phyloP scores from a whole-genome alignment of 495 filamentous ascomycete genomes.

The Hypoxylon fuscum region DNA sequence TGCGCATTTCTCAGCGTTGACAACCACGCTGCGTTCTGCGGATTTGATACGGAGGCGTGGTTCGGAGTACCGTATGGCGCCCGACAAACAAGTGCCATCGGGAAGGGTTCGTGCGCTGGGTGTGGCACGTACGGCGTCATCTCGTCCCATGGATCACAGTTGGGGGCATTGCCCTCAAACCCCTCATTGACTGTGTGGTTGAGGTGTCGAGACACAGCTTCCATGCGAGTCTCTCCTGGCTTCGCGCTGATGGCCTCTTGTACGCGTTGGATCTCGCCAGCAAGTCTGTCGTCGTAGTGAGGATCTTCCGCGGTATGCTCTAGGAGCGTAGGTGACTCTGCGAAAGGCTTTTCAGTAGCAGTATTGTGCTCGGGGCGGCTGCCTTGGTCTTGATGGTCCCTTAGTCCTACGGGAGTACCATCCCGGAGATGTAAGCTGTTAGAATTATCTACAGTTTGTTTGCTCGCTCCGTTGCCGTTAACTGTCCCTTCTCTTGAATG shows the following conservation, averaged over 20 bases:
- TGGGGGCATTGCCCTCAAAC: conserved; percentile 63
- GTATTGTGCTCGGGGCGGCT: background rate
- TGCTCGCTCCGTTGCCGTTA: background rate
- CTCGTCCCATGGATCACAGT: conserved; percentile 56
- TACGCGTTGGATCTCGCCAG: conserved; percentile 65
- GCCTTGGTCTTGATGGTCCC: background rate
- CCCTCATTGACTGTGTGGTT: conserved; percentile 67
- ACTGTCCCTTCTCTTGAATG: background rate
- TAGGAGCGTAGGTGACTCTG: conserved; percentile 42
- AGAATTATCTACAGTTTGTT: background rate
- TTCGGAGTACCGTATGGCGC: conserved; percentile 70
- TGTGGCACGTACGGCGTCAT: conserved; percentile 72
- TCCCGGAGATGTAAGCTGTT: background rate
- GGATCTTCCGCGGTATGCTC: conserved; percentile 66
- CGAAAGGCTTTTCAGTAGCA: background rate
- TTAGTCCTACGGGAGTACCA: background rate
- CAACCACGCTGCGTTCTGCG: conserved; percentile 74
- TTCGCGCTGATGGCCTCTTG: conserved; percentile 62
- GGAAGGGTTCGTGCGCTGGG: conserved; percentile 63
- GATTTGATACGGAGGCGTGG: conserved; percentile 65
- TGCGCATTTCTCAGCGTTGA: conserved; percentile 71
- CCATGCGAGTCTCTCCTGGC: conserved; percentile 58
- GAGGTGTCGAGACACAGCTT: conserved; percentile 68
- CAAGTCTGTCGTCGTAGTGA: conserved; percentile 69
- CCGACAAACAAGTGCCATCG: conserved; percentile 77